Conservation (phyloP, 169 alveolate species). For the Plasmodium vivax region DNA sequence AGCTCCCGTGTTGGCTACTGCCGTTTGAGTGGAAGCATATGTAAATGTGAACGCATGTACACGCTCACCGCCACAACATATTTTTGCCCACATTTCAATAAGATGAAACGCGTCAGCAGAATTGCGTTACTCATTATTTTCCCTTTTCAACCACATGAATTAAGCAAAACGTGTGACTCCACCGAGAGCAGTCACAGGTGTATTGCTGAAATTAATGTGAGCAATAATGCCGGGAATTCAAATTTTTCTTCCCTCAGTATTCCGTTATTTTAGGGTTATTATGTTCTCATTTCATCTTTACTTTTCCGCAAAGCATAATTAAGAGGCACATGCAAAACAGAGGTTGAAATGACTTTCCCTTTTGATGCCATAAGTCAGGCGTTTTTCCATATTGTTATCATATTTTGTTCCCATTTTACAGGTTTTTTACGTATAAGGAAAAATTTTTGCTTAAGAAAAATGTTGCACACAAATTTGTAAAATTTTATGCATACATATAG, state of each 20-base stretch:
- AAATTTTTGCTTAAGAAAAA: background rate
- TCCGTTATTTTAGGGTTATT: slow-evolving; percentile 71
- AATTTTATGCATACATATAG: background rate
- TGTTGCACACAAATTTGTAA: background rate
- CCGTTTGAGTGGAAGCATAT: background rate
- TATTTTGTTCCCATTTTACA: background rate
- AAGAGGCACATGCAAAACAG: background rate
- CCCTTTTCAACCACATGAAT: background rate
- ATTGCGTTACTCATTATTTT: background rate
- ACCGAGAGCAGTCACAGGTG: background rate
- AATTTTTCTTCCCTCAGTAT: slow-evolving; percentile 50
- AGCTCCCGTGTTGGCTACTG: background rate
- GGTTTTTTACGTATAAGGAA: background rate
- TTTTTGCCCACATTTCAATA: background rate
- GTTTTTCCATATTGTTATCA: background rate
- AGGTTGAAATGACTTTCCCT: background rate
- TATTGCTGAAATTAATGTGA: background rate
- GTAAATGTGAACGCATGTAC: background rate
- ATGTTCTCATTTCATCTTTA: background rate
- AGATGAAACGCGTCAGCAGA: background rate
- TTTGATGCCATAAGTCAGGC: background rate
- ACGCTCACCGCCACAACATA: background rate
- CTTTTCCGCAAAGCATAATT: background rate
- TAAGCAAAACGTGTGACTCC: background rate
- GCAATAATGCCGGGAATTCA: background rate